Base-by-base conservation (phyloP, 2,329 filamentous ascomycete species). In the Aspergillus quadricinctus region DNA sequence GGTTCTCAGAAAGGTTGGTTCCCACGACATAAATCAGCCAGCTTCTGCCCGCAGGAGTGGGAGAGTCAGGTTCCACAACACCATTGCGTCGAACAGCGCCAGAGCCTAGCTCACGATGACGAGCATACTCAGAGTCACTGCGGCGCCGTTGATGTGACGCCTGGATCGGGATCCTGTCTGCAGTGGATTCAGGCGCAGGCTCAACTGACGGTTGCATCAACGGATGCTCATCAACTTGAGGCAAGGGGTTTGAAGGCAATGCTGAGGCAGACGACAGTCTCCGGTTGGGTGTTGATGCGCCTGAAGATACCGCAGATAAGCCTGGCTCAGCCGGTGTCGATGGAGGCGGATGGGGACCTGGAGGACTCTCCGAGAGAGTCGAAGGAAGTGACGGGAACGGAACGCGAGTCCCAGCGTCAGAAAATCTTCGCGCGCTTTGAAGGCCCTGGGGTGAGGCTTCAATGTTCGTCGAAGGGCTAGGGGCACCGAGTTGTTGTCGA, bases 21-120 rank as follows among this genome's bases (percentile, higher is more conserved):
- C 86, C 86, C 52, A 89, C 81, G 8, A 89, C 85, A 66, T 89
- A 89, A 53, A 89, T 88, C 64, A 89, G 81, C 86, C 86, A 89
- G 70, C 85, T 88, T 61, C 86, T 77, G 54, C 83, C 84, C 54
- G 77, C 79, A 56, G 76, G 74, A 45, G 75, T 68, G 54, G 76
- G 69, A 48, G 79, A 77, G 55, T 84, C 80, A 23, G 84, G 83
- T 58, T 83, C 82, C 58, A 88, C 85, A 19, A 88, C 81, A 21
- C 85, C 85, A 66, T 87, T 86, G 46, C 85, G 79, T 35, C 85
- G 78, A 10, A 84, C 80, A 25, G 84, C 81, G 49, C 84, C 85
- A 31, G 84, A 82, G 3, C 85, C 83, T 57, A 86, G 69, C 57
- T 85, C 70, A 69, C 80, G 71, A 73, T 85, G 74, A 57, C 78